Evolutionary conservation across 1,284 basidiomycete genomes (phyloP), one percentile per base, ranked within the genome.

Genomic region (Agaricales sp.): DNA sequence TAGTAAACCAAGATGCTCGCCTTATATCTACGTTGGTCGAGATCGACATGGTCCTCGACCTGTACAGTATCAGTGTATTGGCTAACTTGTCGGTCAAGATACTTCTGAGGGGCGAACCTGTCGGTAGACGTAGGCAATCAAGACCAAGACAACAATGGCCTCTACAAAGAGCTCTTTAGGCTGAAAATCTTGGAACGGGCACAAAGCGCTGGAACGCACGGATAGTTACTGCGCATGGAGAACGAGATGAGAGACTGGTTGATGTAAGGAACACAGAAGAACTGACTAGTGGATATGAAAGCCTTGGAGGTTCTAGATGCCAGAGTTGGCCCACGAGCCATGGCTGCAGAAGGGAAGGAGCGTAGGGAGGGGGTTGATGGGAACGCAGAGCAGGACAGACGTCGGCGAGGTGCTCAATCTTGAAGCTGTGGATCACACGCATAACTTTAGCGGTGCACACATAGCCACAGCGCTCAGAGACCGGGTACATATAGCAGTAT

Each of bases 301-400:
- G 74, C 77, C 54, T 70, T 68, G 58, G 86, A 83, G 23, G 83
- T 75, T 53, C 73, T 70, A 25, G 82, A 83, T 22, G 76, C 75
- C 49, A 87, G 66, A 44, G 86, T 67, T 21, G 75, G 74, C 69
- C 82, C 79, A 45, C 78, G 67, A 50, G 79, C 75, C 84, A 87
- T 86, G 58, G 53, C 59, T 46, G 46, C 43, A 37, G 44, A 48
- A 23, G 24, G 46, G 51, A 52, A 51, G 53, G 54, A 50, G 50
- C 46, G 49, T 52, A 52, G 50, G 47, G 43, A 50, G 50, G 45
- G 53, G 52, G 51, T 52, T 45, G 46, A 50, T 47, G 30, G 24
- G 47, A 56, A 57, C 58, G 24, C 44, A 45, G 54, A 45, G 50
- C 45, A 26, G 13, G 35, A 38, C 24, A 38, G 20, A 46, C 46